Evolutionary conservation across 805 yeast species (phyloP).

Genomic region (Pichia californica): DNA sequence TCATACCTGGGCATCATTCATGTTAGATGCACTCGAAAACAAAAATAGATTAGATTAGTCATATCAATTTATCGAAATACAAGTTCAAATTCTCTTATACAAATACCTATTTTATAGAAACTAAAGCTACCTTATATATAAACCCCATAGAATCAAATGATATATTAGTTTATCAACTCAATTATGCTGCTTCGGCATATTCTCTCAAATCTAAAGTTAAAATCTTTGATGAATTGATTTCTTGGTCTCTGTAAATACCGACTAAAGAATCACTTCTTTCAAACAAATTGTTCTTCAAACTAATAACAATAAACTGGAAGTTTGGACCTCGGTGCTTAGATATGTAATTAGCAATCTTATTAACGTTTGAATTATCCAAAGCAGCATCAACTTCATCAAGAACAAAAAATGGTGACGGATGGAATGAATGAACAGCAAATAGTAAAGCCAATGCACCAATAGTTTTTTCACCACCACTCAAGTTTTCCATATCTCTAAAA

Average conservation of each 20-base stretch:
- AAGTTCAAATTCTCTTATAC: no score
- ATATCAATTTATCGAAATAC: no score
- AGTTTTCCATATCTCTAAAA: slow-evolving; percentile 83
- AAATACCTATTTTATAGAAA: no score
- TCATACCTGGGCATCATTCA: slow-evolving; percentile 58
- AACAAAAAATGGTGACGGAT: slow-evolving; percentile 93
- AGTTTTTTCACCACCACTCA: slow-evolving; percentile 96
- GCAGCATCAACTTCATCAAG: slow-evolving; percentile 99
- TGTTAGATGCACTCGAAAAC: slow-evolving; percentile 31
- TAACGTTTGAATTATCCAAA: slow-evolving; percentile 82
- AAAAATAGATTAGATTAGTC: no score
- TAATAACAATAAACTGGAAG: slow-evolving; percentile 88
- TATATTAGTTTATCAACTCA: no score
- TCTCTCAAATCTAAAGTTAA: slow-evolving; percentile 66
- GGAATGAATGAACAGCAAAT: slow-evolving; percentile 85
- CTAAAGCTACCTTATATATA: no score
- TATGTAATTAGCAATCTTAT: slow-evolving; percentile 81
- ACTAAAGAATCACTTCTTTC: slow-evolving; percentile 87
- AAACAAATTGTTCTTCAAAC: slow-evolving; percentile 79
- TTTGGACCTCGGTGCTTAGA: slow-evolving; percentile 65
- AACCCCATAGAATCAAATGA: no score
- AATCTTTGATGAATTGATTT: slow-evolving; percentile 63
- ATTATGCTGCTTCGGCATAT: slow-evolving; percentile 35
- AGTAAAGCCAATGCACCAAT: slow-evolving; percentile 91
- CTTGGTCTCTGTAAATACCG: slow-evolving; percentile 84